A percentile compares a stretch with the other conserved stretches of the same genome.
phyloP scores from a whole-genome alignment of 139 green algal species.

The Chlorella vulgaris region DNA sequence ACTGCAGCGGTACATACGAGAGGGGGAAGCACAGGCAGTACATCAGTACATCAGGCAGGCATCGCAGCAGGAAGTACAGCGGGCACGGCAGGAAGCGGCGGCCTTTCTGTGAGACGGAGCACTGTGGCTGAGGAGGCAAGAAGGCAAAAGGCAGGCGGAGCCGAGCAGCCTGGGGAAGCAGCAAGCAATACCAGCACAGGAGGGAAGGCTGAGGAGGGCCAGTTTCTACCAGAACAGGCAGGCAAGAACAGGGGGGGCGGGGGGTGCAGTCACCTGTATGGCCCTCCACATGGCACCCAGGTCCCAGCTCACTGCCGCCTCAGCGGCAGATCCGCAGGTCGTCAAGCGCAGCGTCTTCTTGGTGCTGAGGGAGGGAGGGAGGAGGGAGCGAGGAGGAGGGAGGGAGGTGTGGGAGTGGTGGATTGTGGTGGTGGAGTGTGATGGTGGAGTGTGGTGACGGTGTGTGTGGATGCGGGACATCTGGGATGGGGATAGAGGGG shows the following conservation, averaged over 20 bases:
- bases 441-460: too few species aligned
- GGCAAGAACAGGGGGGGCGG: background rate
- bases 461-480: too few species aligned
- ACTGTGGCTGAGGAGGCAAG: too few species aligned
- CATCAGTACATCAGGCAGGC: too few species aligned
- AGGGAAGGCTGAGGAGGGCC: too few species aligned
- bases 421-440: background rate
- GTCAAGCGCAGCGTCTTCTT: background rate
- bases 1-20: constrained; percentile 11
- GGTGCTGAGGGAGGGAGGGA: background rate
- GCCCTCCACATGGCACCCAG: constrained; percentile 12
- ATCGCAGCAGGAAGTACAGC: too few species aligned
- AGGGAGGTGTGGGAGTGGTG: background rate
- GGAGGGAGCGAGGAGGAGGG: background rate
- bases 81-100: too few species aligned
- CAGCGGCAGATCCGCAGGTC: background rate
- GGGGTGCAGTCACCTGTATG: constrained; percentile 1
- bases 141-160: background rate
- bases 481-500: too few species aligned
- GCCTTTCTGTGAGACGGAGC: too few species aligned
- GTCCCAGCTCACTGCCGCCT: constrained; percentile 1
- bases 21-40: background rate
- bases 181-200: too few species aligned
- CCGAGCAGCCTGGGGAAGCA: too few species aligned
- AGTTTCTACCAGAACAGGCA: background rate